A percentile compares a stretch with the other conserved stretches of the same genome.
Conservation (phyloP, 2,329 filamentous ascomycete genomes). For the Albifimbria verrucaria region DNA sequence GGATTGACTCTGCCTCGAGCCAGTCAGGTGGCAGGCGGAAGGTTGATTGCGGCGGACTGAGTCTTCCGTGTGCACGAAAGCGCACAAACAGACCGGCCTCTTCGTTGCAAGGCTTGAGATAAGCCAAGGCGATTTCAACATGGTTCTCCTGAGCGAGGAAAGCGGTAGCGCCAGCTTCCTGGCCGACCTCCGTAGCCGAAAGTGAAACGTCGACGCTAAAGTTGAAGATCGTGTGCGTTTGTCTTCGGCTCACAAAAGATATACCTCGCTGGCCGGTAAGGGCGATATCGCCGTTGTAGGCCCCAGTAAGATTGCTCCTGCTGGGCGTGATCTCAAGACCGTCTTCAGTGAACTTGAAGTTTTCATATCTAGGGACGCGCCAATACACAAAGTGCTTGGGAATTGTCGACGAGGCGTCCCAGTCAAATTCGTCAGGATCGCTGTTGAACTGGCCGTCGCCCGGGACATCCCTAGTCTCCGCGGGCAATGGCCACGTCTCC, state of each 20-base stretch:
- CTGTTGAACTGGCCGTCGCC: neutral
- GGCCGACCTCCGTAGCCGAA: neutral
- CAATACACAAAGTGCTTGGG: neutral
- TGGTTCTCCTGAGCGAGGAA: constrained; percentile 1
- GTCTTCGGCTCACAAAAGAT: neutral
- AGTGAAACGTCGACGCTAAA: neutral
- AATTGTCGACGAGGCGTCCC: neutral
- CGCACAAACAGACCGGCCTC: neutral
- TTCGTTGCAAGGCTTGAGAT: neutral
- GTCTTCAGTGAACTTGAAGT: neutral
- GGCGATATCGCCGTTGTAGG: neutral
- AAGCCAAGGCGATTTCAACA: neutral
- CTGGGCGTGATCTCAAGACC: neutral
- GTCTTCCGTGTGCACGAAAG: neutral
- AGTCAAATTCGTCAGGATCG: neutral
- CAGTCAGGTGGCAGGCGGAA: neutral
- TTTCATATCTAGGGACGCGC: neutral
- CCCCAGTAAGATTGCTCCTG: neutral
- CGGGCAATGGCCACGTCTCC: neutral
- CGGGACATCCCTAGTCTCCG: neutral
- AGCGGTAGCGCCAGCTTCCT: neutral
- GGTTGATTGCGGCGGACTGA: neutral
- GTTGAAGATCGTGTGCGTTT: neutral
- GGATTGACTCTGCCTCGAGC: neutral
- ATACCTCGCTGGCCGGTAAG: neutral